Evolutionary conservation across 352 stramenopile genomes (phyloP), one percentile per base, ranked within the genome.

Genomic region (Plasmopara halstedii): DNA sequence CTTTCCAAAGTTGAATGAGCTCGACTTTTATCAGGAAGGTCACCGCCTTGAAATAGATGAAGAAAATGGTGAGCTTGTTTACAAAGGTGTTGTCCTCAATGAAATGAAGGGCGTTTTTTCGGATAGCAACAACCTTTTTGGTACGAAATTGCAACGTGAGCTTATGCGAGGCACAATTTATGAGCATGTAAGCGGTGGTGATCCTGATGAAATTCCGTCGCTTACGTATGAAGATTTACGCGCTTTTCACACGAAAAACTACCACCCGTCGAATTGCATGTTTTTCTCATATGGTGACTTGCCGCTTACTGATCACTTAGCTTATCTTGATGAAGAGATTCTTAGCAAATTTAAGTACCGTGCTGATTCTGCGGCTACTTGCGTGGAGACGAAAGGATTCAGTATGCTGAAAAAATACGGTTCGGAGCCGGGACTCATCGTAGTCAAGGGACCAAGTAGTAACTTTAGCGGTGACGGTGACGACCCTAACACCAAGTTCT

Each of bases 91-190:
- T n/a, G 96, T 99, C n/a, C 97, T 97, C 62, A 99, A 99, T 58
- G 96, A 99, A 73, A 99, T 99, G 96, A 99, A 99, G 64, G 95
- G 96, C 36, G 92, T 98, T 4, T 94, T 99, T 50, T 98, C 89
- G 11, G 94, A 90, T 49, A 90, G 91, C 39, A 93, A 97, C 64
- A 97, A 90, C 29, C 64, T 98, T 13, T 85, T 98, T 36, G 78
- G 73, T 22, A 89, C 88, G 25, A 86, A 82, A 40, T 67, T 95
- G 34, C 93, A 98, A 64, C 71, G 91, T 46, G 79, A 76, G 32
- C 70, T 98, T 22, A 95, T 99, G 56, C 62, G 95, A 65, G 71
- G 88, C 60, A 63, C 72, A 21, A 84, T 89, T 58, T 93, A 93
- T 48, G 69, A 80, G 37, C 77, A 94, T 50, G 72, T 91, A 49